Evolutionary conservation across 1,139 yeast species (phyloP).

Genomic region (Torulaspora pretoriensis): DNA sequence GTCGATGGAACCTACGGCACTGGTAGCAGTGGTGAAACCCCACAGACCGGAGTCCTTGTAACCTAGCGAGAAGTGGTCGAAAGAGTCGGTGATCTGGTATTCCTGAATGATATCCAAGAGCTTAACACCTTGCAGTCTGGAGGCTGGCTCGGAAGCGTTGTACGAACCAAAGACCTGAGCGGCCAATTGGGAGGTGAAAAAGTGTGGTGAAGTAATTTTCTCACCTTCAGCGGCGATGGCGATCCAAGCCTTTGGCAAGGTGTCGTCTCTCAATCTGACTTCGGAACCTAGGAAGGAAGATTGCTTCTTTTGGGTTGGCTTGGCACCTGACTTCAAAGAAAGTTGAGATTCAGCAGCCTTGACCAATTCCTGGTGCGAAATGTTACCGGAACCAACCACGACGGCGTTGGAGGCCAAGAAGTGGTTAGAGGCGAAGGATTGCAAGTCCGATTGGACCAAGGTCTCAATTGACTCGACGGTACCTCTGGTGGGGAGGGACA

Average conservation of each 20-base stretch:
- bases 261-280: slow-evolving; percentile 83
- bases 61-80: slow-evolving; percentile 64
- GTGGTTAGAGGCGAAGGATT: slow-evolving; percentile 52
- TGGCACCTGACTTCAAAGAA: slow-evolving; percentile 48
- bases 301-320: slow-evolving; percentile 42
- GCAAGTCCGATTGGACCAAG: slow-evolving; percentile 56
- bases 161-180: slow-evolving; percentile 64
- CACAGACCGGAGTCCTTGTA: slow-evolving; percentile 77
- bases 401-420: slow-evolving; percentile 62
- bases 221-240: slow-evolving; percentile 74
- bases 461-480: slow-evolving; percentile 57
- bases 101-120: slow-evolving; percentile 70
- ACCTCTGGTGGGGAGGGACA: slow-evolving; percentile 72
- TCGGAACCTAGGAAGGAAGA: slow-evolving; percentile 78
- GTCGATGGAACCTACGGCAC: slow-evolving; percentile 57
- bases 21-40: slow-evolving; percentile 69
- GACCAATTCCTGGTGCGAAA: slow-evolving; percentile 63
- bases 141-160: slow-evolving; percentile 48
- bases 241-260: slow-evolving; percentile 73
- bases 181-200: slow-evolving; percentile 68
- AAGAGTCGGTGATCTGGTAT: slow-evolving; percentile 67
- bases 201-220: slow-evolving; percentile 56
- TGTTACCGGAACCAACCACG: slow-evolving; percentile 69
- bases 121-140: slow-evolving; percentile 78
- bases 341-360: slow-evolving; percentile 54